Percentiles rank a stretch among this genome's conserved stretches.
Evolutionary conservation across 140 eudicot genomes (phyloP).

Genomic region (Oenanthe javanica): DNA sequence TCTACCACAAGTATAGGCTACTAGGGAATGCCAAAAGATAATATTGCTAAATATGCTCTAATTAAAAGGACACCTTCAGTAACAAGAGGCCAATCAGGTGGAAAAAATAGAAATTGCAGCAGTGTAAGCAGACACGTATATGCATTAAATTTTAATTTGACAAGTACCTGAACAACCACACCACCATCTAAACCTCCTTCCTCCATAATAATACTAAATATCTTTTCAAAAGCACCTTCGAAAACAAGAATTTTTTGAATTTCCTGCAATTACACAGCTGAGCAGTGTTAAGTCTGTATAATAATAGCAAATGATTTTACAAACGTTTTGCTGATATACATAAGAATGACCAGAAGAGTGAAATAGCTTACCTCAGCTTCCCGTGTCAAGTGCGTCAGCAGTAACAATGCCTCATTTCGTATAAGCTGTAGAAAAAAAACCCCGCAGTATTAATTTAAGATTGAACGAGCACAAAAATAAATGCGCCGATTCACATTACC

Average conservation of each 20-base stretch:
- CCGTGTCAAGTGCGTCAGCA: slow-evolving; percentile 86
- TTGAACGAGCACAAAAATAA: neutral
- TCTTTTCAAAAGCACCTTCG: slow-evolving; percentile 99
- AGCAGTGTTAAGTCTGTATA: neutral
- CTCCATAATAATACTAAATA: slow-evolving; percentile 76
- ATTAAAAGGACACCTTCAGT: too few relatives aligned
- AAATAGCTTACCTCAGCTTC: slow-evolving; percentile 75
- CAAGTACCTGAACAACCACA: slow-evolving; percentile 89
- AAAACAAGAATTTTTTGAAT: slow-evolving; percentile 95
- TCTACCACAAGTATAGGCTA: neutral
- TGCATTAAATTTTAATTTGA: neutral
- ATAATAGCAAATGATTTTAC: slow-evolving; percentile 1
- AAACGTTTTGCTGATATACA: neutral
- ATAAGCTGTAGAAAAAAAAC: slow-evolving; percentile 45
- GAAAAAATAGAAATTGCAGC: neutral
- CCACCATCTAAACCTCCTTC: slow-evolving; percentile 99
- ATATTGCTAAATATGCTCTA: too few relatives aligned
- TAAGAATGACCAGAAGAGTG: neutral
- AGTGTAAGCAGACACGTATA: neutral
- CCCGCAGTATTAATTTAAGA: neutral
- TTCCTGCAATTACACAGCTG: slow-evolving; percentile 41
- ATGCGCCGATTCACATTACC: slow-evolving; percentile 1
- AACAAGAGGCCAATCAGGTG: too few relatives aligned
- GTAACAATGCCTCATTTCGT: slow-evolving; percentile 91
- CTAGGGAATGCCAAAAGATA: too few relatives aligned